Base-by-base conservation (phyloP, 208 protist species). In the Entamoeba invadens region DNA sequence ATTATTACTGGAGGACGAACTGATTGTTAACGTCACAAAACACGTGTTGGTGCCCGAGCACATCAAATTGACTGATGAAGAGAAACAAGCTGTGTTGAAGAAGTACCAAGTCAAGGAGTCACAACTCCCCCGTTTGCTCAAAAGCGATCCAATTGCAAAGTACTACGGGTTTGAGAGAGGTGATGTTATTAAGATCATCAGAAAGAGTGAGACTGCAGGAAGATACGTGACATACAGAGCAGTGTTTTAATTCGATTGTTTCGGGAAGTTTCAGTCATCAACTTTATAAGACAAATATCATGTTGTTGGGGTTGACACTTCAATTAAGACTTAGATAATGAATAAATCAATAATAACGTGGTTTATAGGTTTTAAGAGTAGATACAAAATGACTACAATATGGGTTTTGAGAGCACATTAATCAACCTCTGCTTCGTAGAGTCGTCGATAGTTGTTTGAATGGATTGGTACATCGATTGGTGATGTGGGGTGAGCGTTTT, bases 11-110 rank as follows among this genome's bases (percentile, higher is more conserved):
- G 98, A 98, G 95, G 96, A 97, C 47, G 98, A 99, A 93, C 96
- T 99, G 38, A 95, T 98, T 45, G 97, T 99, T 92, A 99, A 99
- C 96, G 98, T 99, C 93, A 99, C 98, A 0, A 95, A 98, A 94
- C 98, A 99, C 96, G 96, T 98, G 91, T 96, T 99, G 16, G 98
- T 99, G 16, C 98, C 98, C 38, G 96, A 97, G 95, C 98, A 99
- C 95, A 96, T 96, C 45, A 96, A 97, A 42, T 95, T 99, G 21
- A 96, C 96, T 44, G 94, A 96, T 18, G 95, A 95, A 45, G 93
- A 97, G 93, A 97, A 96, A 92, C 45, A 94, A 38, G 93, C 94
- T 46, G 4, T 95, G 6, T 72, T 95, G 2, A 38, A 93, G 6
- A 45, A 92, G 0, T 94, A 93, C 45, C 91, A 94, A 45, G 5